Conservation (phyloP, 495 filamentous ascomycete genomes). For the Mycothermus thermophilus region DNA sequence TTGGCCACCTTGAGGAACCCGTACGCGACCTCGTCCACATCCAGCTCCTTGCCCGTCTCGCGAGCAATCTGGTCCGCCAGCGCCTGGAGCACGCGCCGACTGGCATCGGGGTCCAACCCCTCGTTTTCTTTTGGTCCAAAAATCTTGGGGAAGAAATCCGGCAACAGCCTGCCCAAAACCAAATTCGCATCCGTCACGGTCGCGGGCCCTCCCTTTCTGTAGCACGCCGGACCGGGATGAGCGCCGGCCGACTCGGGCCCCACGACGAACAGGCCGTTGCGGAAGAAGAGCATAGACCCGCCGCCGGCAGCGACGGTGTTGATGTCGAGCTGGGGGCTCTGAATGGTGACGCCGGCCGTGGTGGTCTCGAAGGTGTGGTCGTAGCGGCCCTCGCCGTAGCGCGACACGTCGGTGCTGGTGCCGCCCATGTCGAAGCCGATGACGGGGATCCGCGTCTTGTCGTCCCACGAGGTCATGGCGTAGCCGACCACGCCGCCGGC, state of each 20-base stretch:
- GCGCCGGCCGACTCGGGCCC: slow-evolving; percentile 88
- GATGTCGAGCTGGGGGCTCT: slow-evolving; percentile 91
- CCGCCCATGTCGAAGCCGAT: slow-evolving; percentile 97
- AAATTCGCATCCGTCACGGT: slow-evolving; percentile 93
- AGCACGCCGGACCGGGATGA: slow-evolving; percentile 88
- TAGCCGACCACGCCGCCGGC: slow-evolving; percentile 86
- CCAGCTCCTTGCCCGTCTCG: slow-evolving; percentile 56
- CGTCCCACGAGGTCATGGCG: slow-evolving; percentile 83
- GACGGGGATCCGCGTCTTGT: slow-evolving; percentile 71
- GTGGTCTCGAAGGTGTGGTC: slow-evolving; percentile 98
- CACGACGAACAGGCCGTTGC: slow-evolving; percentile 91
- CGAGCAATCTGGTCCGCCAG: slow-evolving; percentile 65
- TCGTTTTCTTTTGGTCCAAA: slow-evolving; percentile 89
- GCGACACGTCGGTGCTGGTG: slow-evolving; percentile 86
- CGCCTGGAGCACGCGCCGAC: slow-evolving; percentile 60
- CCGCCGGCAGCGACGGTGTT: slow-evolving; percentile 95
- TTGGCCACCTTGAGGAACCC: slow-evolving; percentile 90
- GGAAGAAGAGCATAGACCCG: slow-evolving; percentile 77
- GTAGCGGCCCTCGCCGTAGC: slow-evolving; percentile 77
- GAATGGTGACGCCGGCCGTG: slow-evolving; percentile 87
- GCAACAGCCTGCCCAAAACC: slow-evolving; percentile 72
- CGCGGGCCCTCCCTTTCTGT: slow-evolving; percentile 82
- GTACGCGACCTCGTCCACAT: slow-evolving; percentile 76
- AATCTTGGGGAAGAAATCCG: slow-evolving; percentile 95
- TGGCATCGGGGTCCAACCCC: slow-evolving; percentile 65